A percentile compares a stretch with the other conserved stretches of the same genome.
phyloP scores from a whole-genome alignment of 495 filamentous ascomycete genomes.

The Pyrenula aspistea region DNA sequence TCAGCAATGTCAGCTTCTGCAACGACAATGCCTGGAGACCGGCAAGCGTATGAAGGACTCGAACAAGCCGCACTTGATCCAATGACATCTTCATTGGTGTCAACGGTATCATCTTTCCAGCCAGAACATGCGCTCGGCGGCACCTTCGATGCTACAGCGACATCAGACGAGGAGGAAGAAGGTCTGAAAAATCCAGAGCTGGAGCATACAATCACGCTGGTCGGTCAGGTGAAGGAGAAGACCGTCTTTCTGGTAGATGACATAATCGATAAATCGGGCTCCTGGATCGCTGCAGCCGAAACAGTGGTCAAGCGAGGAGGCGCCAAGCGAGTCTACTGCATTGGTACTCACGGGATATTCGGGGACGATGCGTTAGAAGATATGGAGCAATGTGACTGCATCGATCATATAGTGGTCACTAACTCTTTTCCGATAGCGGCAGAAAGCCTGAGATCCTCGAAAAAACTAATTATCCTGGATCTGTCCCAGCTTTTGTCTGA shows the following conservation, averaged over 20 bases:
- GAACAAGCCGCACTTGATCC: conserved; percentile 30
- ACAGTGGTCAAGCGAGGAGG: conserved; percentile 87
- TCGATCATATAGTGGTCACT: conserved; percentile 88
- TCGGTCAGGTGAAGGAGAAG: conserved; percentile 78
- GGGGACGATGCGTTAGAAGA: conserved; percentile 80
- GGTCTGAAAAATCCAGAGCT: conserved; percentile 57
- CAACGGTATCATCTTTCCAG: conserved; percentile 39
- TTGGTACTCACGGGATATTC: conserved; percentile 93
- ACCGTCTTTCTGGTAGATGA: conserved; percentile 93
- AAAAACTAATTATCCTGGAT: conserved; percentile 82
- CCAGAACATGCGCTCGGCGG: conserved; percentile 64
- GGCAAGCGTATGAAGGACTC: not conserved
- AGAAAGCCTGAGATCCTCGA: conserved; percentile 52
- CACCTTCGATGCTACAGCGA: conserved; percentile 63
- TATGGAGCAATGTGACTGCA: conserved; percentile 82
- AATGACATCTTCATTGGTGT: conserved; percentile 57
- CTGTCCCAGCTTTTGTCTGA: conserved; percentile 79
- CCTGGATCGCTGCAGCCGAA: conserved; percentile 97
- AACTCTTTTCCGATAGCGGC: conserved; percentile 86
- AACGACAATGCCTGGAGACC: conserved; percentile 17
- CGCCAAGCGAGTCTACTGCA: conserved; percentile 91
- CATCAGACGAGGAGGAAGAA: conserved; percentile 83
- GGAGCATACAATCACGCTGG: conserved; percentile 90
- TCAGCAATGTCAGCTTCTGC: conserved; percentile 50
- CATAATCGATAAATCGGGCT: conserved; percentile 95